Evolutionary conservation across 208 protist species (phyloP), one percentile per base, ranked within the genome.

Genomic region (Herpetomonas samuelpessoai): DNA sequence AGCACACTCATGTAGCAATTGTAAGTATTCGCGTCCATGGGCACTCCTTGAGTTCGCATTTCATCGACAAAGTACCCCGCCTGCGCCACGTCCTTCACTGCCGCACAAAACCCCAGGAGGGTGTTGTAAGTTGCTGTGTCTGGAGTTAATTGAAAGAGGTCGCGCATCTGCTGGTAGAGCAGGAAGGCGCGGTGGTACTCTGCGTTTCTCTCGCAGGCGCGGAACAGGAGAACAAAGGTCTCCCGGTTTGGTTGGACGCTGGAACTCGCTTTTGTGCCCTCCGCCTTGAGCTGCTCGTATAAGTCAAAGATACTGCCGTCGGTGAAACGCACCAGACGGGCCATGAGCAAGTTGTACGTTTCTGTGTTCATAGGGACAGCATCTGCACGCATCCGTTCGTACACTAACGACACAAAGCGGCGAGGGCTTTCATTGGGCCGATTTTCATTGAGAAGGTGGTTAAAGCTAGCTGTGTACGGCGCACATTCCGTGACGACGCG

Each of bases 1-100:
- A 96, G 72, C n/a, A 88, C 80, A 65, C 84, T 93, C 80, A 97
- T 93, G 44, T 93, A 66, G 59, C 87, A 95, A 69, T 97, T 97
- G 75, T 95, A 97, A 41, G 92, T 97, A 72, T 93, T 89, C 12
- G 86, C 79, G 56, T 95, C 80, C 39, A 78, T 75, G 39, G 45
- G 61, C 2, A 95, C 79, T 9, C 67, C 55, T 24, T 83, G 60
- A n/a, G 81, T 50, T 49, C 89, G 86, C 92, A 97, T 97, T 63
- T 96, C 92, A 49, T 95, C 84, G 14, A 97, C 51, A 57, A 97
- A 81, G 53, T 92, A 93, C 14, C 71, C 73, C 18, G 92, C 92
- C 81, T 94, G 87, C 10, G 87, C 81, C 2, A 95, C 92, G 48
- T 97, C 92, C 12, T 76, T 51, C 25, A 86, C 77, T 7, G 88